Conservation (phyloP, 805 yeast genomes). For the Kluyveromyces dobzhanskii region DNA sequence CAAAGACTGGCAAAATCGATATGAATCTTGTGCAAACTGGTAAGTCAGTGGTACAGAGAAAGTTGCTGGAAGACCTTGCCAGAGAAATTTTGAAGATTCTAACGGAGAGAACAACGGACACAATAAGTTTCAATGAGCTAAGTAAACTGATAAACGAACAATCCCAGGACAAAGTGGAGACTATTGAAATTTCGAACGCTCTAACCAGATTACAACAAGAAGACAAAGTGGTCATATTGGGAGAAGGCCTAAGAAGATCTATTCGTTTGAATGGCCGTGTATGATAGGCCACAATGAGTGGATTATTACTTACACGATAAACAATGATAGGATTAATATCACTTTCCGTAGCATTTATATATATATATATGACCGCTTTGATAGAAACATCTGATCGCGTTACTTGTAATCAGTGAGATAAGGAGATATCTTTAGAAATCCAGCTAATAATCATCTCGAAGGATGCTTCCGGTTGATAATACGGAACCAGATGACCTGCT, state of each 20-base stretch:
- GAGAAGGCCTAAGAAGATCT: conserved; percentile 64
- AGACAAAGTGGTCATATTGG: conserved; percentile 57
- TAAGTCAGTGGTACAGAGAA: conserved; percentile 78
- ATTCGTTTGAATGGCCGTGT: conserved; percentile 34
- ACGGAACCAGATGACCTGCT: conserved; percentile 86
- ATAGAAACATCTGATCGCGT: too few relatives aligned
- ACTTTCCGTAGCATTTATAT: too few relatives aligned
- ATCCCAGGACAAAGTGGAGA: conserved; percentile 54
- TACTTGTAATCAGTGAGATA: too few relatives aligned
- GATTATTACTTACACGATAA: too few relatives aligned
- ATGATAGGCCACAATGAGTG: conserved; percentile 6
- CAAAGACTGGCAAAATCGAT: conserved; percentile 91
- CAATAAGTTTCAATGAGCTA: conserved; percentile 52
- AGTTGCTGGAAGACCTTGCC: conserved; percentile 62
- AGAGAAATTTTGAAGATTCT: conserved; percentile 51
- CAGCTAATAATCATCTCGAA: conserved; percentile 60
- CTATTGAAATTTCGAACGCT: conserved; percentile 59
- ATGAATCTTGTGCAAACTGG: conserved; percentile 98
- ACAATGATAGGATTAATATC: too few relatives aligned
- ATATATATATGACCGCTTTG: too few relatives aligned
- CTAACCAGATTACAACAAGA: conserved; percentile 63
- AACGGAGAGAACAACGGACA: conserved; percentile 38
- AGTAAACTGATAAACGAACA: conserved; percentile 53
- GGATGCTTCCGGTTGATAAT: conserved; percentile 63
- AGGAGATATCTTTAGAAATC: conserved; percentile 38